These are phyloP conservation scores for Diospyros lotus DNA, from an alignment of 148 eudicot species.

Conservation along the genomic window DNA sequence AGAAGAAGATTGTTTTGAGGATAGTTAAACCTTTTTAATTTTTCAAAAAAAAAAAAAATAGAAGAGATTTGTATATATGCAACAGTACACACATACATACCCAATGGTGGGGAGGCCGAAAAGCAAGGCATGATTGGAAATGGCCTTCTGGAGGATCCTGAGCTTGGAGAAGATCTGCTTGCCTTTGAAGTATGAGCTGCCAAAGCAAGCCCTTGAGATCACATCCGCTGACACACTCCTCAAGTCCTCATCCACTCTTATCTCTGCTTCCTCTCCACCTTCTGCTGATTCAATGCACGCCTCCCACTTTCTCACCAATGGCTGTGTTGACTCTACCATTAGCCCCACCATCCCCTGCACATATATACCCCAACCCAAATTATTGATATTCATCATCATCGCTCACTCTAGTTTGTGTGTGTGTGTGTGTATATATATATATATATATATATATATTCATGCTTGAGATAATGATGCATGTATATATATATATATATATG, in stretches of 20 bases:
- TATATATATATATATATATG: too few species aligned
- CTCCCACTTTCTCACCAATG: neutral
- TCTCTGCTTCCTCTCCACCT: neutral
- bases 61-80: too few species aligned
- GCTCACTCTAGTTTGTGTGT: too few species aligned
- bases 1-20: too few species aligned
- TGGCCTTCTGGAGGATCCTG: neutral
- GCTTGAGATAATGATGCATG: too few species aligned
- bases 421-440: too few species aligned
- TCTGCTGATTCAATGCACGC: neutral
- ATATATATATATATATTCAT: too few species aligned
- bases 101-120: neutral
- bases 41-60: too few species aligned
- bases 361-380: neutral
- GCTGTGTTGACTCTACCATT: neutral
- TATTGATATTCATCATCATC: too few species aligned
- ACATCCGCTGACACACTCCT: slow-evolving; percentile 3
- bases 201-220: slow-evolving; percentile 1
- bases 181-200: neutral
- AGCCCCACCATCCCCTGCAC: slow-evolving; percentile 1
- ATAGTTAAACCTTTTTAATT: too few species aligned
- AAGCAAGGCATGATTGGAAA: neutral
- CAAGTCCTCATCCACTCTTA: neutral
- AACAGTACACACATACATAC: neutral
- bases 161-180: slow-evolving; percentile 9